Evolutionary conservation across 208 protist species (phyloP).

Genomic region (Acanthamoeba castellanii): DNA sequence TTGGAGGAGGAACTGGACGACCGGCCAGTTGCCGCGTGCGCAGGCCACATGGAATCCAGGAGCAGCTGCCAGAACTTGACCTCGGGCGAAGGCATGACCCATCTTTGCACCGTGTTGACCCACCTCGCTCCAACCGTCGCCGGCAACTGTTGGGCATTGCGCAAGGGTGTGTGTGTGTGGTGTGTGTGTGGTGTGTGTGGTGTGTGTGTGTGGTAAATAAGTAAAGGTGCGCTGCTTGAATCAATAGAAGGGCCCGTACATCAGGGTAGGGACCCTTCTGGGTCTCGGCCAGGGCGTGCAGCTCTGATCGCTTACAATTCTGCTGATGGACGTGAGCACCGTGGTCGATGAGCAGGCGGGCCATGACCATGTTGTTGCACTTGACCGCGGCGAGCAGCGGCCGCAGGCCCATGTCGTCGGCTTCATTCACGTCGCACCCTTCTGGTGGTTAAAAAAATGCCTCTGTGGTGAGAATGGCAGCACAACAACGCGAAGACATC

Average conservation of each 20-base stretch:
- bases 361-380: not conserved
- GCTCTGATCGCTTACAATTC: not conserved
- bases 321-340: not conserved
- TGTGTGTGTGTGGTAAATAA: not conserved
- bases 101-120: not conserved
- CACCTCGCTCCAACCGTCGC: not conserved
- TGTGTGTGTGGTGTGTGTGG: no score
- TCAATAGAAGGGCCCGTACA: no score
- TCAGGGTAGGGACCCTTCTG: slow-evolving; percentile 14
- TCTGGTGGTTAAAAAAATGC: not conserved
- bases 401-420: not conserved
- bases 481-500: no score
- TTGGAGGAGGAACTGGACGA: not conserved
- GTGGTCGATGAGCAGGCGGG: not conserved
- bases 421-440: not conserved
- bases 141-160: not conserved
- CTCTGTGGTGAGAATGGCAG: not conserved
- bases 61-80: slow-evolving; percentile 7
- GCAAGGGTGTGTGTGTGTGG: not conserved
- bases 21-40: not conserved
- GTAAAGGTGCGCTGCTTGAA: no score
- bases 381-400: slow-evolving; percentile 24
- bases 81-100: not conserved
- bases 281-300: not conserved
- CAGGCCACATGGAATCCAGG: not conserved